Evolutionary conservation across 2,329 filamentous ascomycete species (phyloP).

Genomic region (Botrytis hyacinthi): DNA sequence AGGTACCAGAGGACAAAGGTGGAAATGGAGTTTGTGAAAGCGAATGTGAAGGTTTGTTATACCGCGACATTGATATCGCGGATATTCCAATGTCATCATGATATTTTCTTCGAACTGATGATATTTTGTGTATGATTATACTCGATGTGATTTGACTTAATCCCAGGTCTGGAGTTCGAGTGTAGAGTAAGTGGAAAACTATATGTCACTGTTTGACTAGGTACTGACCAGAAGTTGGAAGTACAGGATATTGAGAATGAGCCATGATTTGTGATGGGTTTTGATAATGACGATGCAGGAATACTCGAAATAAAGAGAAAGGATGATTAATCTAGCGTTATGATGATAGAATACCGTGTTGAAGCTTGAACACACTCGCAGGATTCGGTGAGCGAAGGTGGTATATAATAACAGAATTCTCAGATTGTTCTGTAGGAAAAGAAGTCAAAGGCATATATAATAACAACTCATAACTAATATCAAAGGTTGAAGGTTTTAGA

Average conservation of each 20-base stretch:
- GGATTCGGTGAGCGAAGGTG: neutral
- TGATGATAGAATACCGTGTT: rapidly evolving
- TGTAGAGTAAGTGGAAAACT: neutral
- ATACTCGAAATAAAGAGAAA: neutral
- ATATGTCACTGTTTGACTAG: too few relatives aligned
- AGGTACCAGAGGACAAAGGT: neutral
- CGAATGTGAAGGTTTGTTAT: neutral
- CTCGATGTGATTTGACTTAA: neutral
- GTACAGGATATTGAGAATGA: neutral
- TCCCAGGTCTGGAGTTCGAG: neutral
- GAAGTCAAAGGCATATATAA: neutral
- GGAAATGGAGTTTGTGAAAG: neutral
- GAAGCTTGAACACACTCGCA: neutral
- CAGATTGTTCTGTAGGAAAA: neutral
- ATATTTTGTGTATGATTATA: too few relatives aligned
- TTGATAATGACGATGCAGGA: neutral
- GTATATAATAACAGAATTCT: neutral
- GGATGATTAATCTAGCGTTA: neutral
- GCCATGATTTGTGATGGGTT: neutral
- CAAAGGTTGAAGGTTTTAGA: neutral
- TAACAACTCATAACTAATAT: rapidly evolving
- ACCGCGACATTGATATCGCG: neutral
- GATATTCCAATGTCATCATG: neutral
- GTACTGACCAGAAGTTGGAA: neutral
- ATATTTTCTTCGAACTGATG: neutral